phyloP scores from a whole-genome alignment of 768 basidiomycete genomes.

The Russula ochroleuca region DNA sequence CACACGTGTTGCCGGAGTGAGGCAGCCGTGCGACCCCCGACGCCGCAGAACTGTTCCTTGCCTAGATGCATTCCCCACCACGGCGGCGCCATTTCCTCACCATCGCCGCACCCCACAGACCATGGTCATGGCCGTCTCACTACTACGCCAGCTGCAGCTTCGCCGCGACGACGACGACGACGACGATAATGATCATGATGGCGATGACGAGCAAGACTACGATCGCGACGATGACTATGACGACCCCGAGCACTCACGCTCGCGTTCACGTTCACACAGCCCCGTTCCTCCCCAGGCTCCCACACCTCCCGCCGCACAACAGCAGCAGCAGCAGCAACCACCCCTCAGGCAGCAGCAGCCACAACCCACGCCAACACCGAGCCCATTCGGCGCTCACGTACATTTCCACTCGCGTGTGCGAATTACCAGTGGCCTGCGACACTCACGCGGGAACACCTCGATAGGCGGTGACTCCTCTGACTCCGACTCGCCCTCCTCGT shows the following conservation, averaged over 20 bases:
- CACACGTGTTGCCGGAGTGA: constrained; percentile 12
- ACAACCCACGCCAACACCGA: not conserved
- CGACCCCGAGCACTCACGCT: not conserved
- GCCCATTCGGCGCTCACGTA: constrained; percentile 38
- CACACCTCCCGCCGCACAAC: not conserved
- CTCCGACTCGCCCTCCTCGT: constrained; percentile 53
- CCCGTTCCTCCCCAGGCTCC: not conserved
- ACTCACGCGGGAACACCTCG: constrained; percentile 37
- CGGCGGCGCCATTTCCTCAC: not conserved
- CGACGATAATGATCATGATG: constrained; percentile 11
- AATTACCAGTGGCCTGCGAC: constrained; percentile 65
- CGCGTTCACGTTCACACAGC: not conserved
- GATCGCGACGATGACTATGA: not conserved
- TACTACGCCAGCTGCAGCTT: not conserved
- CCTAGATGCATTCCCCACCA: not conserved
- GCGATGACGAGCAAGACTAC: constrained; percentile 19
- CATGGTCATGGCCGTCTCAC: constrained; percentile 2
- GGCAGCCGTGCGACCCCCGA: not conserved
- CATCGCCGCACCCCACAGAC: constrained; percentile 5
- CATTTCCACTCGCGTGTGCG: constrained; percentile 74
- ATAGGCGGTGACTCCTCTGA: constrained; percentile 21
- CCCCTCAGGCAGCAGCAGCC: no score
- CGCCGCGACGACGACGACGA: constrained; percentile 4
- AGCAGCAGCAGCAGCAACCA: not conserved
- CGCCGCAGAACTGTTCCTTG: not conserved